These are phyloP conservation scores for Termitomyces titanicus DNA, from an alignment of 768 basidiomycete genomes.

Conservation along the genomic window DNA sequence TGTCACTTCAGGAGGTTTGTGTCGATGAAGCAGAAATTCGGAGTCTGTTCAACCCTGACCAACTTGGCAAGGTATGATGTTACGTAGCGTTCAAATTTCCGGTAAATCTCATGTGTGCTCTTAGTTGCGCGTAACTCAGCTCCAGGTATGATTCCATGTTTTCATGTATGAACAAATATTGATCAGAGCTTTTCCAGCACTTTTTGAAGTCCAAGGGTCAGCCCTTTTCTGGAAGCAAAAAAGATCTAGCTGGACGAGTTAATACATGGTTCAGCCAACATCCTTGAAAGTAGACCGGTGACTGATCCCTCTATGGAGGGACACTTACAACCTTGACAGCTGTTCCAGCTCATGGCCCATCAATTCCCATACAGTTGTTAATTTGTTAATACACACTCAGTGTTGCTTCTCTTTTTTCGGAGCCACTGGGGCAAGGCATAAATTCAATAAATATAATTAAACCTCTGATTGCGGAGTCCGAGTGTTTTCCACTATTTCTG, in stretches of 20 bases:
- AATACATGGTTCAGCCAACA: slow-evolving; percentile 57
- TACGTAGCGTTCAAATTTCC: neutral
- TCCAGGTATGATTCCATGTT: slow-evolving; percentile 50
- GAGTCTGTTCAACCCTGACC: slow-evolving; percentile 56
- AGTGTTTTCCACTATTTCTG: too few relatives aligned
- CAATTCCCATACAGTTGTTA: too few relatives aligned
- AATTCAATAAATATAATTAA: too few relatives aligned
- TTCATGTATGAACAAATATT: neutral
- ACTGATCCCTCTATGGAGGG: too few relatives aligned
- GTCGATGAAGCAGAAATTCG: slow-evolving; percentile 74
- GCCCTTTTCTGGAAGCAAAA: slow-evolving; percentile 65
- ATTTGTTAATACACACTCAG: too few relatives aligned
- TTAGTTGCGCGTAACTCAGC: slow-evolving; percentile 73
- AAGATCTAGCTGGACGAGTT: slow-evolving; percentile 65
- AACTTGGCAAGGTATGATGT: slow-evolving; percentile 59
- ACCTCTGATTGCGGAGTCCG: too few relatives aligned
- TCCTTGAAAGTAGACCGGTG: too few relatives aligned
- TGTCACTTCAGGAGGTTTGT: slow-evolving; percentile 48
- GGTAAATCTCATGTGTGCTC: slow-evolving; percentile 8
- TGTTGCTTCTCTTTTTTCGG: too few relatives aligned
- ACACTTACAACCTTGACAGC: too few relatives aligned
- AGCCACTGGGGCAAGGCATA: too few relatives aligned
- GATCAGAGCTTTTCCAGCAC: slow-evolving; percentile 42
- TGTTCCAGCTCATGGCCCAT: too few relatives aligned
- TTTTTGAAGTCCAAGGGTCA: slow-evolving; percentile 68